Evolutionary conservation across 768 basidiomycete species (phyloP).

Genomic region (Suillus discolor): DNA sequence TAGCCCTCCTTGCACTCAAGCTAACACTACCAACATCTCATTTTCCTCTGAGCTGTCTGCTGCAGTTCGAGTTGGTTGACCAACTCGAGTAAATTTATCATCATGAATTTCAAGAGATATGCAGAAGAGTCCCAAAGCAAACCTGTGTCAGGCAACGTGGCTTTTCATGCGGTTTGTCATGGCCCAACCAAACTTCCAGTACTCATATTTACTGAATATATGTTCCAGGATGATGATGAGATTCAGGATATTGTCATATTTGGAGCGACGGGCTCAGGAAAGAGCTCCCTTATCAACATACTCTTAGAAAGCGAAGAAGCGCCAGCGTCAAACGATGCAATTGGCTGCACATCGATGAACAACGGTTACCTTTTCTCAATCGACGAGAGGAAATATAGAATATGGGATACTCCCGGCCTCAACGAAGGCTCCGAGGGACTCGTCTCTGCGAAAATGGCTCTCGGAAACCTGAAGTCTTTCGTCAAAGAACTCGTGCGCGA

Average conservation of each 20-base stretch:
- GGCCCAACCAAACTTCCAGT: background rate
- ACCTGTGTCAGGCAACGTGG: background rate
- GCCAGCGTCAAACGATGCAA: constrained; percentile 23
- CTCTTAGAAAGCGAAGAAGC: background rate
- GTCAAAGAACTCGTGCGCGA: constrained; percentile 24
- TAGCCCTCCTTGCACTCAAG: background rate
- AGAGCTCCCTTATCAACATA: background rate
- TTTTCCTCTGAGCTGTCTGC: background rate
- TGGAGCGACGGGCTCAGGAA: background rate
- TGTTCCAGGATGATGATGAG: background rate
- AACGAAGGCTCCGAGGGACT: constrained; percentile 23
- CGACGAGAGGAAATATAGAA: constrained; percentile 30
- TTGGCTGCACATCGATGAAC: constrained; percentile 29
- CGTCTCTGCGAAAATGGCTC: constrained; percentile 26
- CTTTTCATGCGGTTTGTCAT: background rate
- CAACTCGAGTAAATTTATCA: background rate
- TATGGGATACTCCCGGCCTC: constrained; percentile 33
- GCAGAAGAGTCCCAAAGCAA: background rate
- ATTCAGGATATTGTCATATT: background rate
- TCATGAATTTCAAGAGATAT: background rate
- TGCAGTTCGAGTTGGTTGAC: background rate
- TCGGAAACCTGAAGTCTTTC: constrained; percentile 25
- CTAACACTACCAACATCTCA: background rate
- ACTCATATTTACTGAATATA: background rate
- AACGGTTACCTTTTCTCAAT: constrained; percentile 26